Base-by-base conservation (phyloP, 495 filamentous ascomycete genomes). In the Lasiosphaeria hispida region DNA sequence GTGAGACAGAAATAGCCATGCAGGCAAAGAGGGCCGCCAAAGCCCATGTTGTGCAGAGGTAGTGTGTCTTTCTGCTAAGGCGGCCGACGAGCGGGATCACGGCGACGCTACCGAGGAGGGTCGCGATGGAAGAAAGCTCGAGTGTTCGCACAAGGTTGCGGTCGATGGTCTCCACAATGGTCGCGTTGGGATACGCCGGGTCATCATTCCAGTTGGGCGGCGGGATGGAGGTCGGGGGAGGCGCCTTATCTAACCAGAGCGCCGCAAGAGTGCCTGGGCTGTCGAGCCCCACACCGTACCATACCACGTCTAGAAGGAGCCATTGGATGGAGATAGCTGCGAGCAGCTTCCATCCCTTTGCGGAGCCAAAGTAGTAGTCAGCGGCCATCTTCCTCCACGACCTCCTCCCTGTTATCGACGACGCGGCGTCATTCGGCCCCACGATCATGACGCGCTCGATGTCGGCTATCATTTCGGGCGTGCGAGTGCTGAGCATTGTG, bases 211-310 rank as follows among this genome's bases (percentile, higher is more conserved):
- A 70, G 48, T 83, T 82, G 34, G 59, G 36, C 33, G 58, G 48
- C 19, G 4, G 23, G 10, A 34, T 40, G 33, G 38, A 15, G 38
- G 10, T 57, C 10, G 14, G 66, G 70, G 40, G 61, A 60, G 43
- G 9, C 14, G 10, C 1, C 50, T 53, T 41, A 38, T 53, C 37
- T 13, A 59, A 55, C 65, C 65, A 73, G 33, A 73, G 63, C 8
- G 53, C 57, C 4, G 65, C 66, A 17, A 75, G 68, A 4, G 62
- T 64, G 40, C 64, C 75, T 11, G 83, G 82, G 64, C 84, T 86
- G 70, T 87, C 87, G n/a, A 89, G 71, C 48, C 84, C 83, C 13
- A 89, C 77, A 54, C 87, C 87, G 63, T 89, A 90, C 69, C 86
- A 88, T 14, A 84, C 84, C 17, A 78, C 44, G 39, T 65, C 63